Evolutionary conservation across 1,284 basidiomycete genomes (phyloP), one percentile per base, ranked within the genome.

Genomic region (Naganishia sp.): DNA sequence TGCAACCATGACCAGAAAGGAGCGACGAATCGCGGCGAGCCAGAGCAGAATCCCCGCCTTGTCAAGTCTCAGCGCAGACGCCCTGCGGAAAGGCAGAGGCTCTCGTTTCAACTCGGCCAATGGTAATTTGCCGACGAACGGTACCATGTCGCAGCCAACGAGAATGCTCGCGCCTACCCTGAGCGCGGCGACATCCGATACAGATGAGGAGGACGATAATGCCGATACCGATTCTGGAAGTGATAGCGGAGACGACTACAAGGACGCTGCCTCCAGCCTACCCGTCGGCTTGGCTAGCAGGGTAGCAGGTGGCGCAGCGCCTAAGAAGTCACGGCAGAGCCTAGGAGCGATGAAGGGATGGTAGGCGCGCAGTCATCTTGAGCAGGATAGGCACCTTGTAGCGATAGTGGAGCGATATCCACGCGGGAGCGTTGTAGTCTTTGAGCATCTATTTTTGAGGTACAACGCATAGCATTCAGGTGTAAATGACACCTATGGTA

Each of bases 61-160:
- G 32, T 66, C 65, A 4, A 66, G 65, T 47, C 42, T 66, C 3
- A 66, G 65, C 43, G 65, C 65, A 21, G 65, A 66, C 32, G 57
- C 65, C 3, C 55, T 66, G 2, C 65, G 65, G 6, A 51, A 58
- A 66, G 50, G 65, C 21, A 39, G 65, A 45, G 57, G 41, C n/a
- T 63, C 61, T 3, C 61, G 58, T 18, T 61, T 61, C 58, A 61
- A 47, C 41, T 41, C 58, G 15, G 23, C 47, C 18, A 51, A 42
- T 18, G 58, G 46, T 7, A 35, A n/a, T 25, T 23, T 18, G 13
- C 31, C 49, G 35, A 35, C 35, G 10, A 61, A 61, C 21, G 47
- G 47, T 43, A 41, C 47, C 2, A 39, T 50, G 23, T 42, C 58
- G 7, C 58, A 61, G 21, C 47, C 58, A 11, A 61, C 32, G 23